Evolutionary conservation across 768 basidiomycete genomes (phyloP), one percentile per base, ranked within the genome.

Genomic region (Megacollybia marginata): DNA sequence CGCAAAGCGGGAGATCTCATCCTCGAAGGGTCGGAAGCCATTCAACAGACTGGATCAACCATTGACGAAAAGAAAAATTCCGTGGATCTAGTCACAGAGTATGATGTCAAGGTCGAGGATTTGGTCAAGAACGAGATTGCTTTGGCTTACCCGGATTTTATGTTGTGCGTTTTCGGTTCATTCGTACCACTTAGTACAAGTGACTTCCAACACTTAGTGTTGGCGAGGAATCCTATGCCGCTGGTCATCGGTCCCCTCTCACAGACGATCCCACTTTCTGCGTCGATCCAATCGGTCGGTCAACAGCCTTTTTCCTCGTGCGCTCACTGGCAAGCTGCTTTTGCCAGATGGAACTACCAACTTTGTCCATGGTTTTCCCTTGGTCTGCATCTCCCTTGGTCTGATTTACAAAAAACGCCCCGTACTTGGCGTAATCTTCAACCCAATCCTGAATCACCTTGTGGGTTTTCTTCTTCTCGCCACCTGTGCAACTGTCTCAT

Each of bases 241-340:
- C 84, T 4, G 90, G 90, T n/a, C 63, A 74, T 51, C 74, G 79
- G 28, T 73, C 75, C 16, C 74, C 82, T 11, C 65, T 95, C 49
- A 91, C 89, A 1, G 88, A 96, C 57, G 83, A 82, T 31, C 92
- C 93, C 5, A 98, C 95, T 0, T 99, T 88, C 71, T 96, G 95
- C 59, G 89, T 95, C 42, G 94, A 97, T 63, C 94, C 94, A 32
- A 96, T 96, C 51, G 93, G 88, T 85, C 56, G 49, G 73, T 59
- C 48, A 13, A n/a, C n/a, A n/a, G n/a, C n/a, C n/a, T n/a, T n/a
- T n/a, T n/a, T n/a, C n/a, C n/a, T n/a, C 38, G 7, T 11, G 1
- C 36, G 7, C 32, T 19, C 40, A 28, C 18, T 34, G 28, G 31
- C 18, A n/a, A n/a, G n/a, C n/a, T n/a, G n/a, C n/a, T n/a, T n/a